A percentile compares a stretch with the other conserved stretches of the same genome.
These are phyloP conservation scores for Fusarium sp. DNA, from an alignment of 2,329 filamentous ascomycete species.

Conservation along the genomic window DNA sequence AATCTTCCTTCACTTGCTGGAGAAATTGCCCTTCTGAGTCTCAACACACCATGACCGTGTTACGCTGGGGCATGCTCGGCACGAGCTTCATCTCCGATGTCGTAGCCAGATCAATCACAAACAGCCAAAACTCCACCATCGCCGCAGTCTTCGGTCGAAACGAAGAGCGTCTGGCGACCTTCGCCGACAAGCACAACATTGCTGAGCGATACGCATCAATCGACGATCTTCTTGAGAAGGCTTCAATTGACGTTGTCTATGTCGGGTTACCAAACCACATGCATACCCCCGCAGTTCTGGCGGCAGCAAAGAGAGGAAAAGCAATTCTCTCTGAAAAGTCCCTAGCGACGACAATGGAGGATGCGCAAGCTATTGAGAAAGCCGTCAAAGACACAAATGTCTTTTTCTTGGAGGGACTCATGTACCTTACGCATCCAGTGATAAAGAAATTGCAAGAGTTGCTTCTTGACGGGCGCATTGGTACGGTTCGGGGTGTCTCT, in stretches of 20 bases:
- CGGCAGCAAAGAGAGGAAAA: constrained; percentile 21
- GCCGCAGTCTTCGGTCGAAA: constrained; percentile 12
- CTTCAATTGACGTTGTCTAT: constrained; percentile 16
- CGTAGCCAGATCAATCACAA: constrained; percentile 15
- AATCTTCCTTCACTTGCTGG: too few species aligned
- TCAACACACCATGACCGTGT: background rate
- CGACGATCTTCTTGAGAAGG: constrained; percentile 6
- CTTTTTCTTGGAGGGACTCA: constrained; percentile 11
- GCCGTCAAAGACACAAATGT: background rate
- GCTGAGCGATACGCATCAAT: constrained; percentile 5
- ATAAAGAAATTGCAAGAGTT: constrained; percentile 11
- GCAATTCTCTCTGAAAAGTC: constrained; percentile 21
- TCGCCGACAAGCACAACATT: constrained; percentile 16
- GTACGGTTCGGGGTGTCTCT: background rate
- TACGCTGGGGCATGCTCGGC: constrained; percentile 25
- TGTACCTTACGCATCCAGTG: constrained; percentile 13
- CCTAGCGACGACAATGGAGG: constrained; percentile 13
- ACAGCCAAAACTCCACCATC: constrained; percentile 15
- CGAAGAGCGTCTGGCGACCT: background rate
- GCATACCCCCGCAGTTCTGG: constrained; percentile 19
- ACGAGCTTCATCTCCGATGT: constrained; percentile 27
- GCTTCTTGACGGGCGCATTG: constrained; percentile 4
- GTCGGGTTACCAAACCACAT: constrained; percentile 25
- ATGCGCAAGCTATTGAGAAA: background rate
- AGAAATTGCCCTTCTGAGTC: rapidly evolving